phyloP scores from a whole-genome alignment of 306 rosid genomes.

The Prunus dulcis region DNA sequence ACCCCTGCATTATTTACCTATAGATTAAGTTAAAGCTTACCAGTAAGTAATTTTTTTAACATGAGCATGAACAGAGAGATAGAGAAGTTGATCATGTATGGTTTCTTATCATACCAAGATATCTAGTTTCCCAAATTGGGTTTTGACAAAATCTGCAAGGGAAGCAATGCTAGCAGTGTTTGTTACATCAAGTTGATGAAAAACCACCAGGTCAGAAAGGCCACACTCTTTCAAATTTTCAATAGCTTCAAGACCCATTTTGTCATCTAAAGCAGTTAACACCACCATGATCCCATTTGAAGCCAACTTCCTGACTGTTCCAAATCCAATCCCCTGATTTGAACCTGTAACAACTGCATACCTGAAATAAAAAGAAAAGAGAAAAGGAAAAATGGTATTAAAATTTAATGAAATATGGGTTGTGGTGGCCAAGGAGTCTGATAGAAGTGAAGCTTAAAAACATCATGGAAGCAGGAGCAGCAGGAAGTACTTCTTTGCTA shows the following conservation, averaged over 20 bases:
- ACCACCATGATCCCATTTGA: constrained; percentile 11
- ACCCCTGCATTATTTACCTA: constrained; percentile 13
- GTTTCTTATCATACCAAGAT: constrained; percentile 10
- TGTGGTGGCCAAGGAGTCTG: background rate
- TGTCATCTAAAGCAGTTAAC: constrained; percentile 16
- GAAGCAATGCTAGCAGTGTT: background rate
- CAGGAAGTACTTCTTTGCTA: constrained; percentile 2
- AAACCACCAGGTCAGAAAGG: background rate
- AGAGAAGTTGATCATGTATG: background rate
- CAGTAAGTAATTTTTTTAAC: background rate
- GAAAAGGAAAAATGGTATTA: too few relatives aligned
- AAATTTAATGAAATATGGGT: too few relatives aligned
- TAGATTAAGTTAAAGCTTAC: background rate
- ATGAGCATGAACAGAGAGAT: background rate
- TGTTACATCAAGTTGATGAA: constrained; percentile 22
- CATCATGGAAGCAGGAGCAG: background rate
- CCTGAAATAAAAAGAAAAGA: background rate
- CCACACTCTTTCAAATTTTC: constrained; percentile 8
- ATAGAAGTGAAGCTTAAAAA: background rate
- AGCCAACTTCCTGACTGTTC: constrained; percentile 7
- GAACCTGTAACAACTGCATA: constrained; percentile 24
- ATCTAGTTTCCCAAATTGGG: constrained; percentile 17
- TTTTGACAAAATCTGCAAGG: constrained; percentile 10
- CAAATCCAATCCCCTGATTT: constrained; percentile 21
- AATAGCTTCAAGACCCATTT: constrained; percentile 10